Base-by-base conservation (phyloP, 345 rosid genomes). In the Heritiera fomes region DNA sequence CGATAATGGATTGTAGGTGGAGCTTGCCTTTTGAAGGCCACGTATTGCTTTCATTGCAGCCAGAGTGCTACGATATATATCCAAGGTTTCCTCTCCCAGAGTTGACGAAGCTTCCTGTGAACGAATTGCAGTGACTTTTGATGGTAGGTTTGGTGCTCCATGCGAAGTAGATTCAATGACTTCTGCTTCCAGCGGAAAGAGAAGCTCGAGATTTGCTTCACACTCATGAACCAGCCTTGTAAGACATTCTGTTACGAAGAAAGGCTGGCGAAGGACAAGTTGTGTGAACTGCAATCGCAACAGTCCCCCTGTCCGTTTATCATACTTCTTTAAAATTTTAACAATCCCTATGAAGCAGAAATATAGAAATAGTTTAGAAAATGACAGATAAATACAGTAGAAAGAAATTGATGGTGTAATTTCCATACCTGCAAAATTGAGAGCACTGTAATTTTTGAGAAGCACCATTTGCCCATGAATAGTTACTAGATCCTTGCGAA, bases 401-500 rank as follows among this genome's bases (percentile, higher is more conserved):
- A n/a, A 67, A 50, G n/a, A 80, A 71, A 71, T 17, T 14, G 5
- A 58, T 6, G 50, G 7, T 53, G 58, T 15, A 63, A 77, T 7
- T 55, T 64, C 23, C 5, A 17, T 82, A 93, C 98, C 98, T 85
- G 97, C 98, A 80, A 95, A 93, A 80, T 93, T 95, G 7, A 95
- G 86, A 80, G 98, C 91, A 84, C 97, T 92, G 77, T 94, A 94
- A 83, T 91, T 92, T 88, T 94, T 91, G 0, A 94, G 89, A 74
- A 94, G 98, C 76, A 94, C 97, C 98, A 94, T 94, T 86, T 95
- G 93, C 71, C 98, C 98, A 61, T 95, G 98, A 79, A 95, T 93
- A 60, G 88, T 90, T 34, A 95, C 98, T 56, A 91, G 90, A 83
- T 90, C 97, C 87, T 84, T 91, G 41, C 97, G 98, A 64, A 93